These are phyloP conservation scores for Zygosaccharomyces rouxii DNA, from an alignment of 805 yeast species.

Conservation along the genomic window DNA sequence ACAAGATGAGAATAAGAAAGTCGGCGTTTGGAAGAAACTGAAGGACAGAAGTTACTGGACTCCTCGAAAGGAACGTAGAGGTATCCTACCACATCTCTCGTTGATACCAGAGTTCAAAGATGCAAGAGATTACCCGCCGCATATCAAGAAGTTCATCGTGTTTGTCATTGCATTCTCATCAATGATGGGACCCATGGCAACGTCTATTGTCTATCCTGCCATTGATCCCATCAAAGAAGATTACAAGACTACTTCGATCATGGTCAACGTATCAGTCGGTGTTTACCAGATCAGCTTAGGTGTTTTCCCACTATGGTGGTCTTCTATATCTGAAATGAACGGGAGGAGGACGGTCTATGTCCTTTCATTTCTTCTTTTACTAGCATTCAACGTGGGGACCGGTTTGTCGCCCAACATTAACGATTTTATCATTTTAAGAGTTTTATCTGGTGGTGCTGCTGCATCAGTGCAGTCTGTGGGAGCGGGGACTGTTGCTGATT, in stretches of 20 bases:
- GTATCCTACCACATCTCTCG: conserved; percentile 48
- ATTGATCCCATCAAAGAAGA: conserved; percentile 53
- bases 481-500: conserved; percentile 80
- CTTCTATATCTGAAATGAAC: conserved; percentile 64
- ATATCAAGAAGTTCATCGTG: conserved; percentile 51
- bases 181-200: conserved; percentile 83
- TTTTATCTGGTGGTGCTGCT: conserved; percentile 72
- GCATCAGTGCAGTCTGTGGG: conserved; percentile 88
- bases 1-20: not conserved
- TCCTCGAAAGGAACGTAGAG: conserved; percentile 46
- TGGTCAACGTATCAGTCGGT: conserved; percentile 77
- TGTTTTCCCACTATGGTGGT: conserved; percentile 86
- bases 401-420: conserved; percentile 59
- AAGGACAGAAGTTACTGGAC: conserved; percentile 19
- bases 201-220: conserved; percentile 78
- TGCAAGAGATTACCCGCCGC: conserved; percentile 56
- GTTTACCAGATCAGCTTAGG: conserved; percentile 71
- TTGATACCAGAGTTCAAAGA: conserved; percentile 67
- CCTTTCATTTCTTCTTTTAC: conserved; percentile 56
- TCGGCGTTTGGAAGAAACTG: conserved; percentile 3
- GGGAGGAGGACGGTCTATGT: conserved; percentile 76
- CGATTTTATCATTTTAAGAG: conserved; percentile 62
- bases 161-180: conserved; percentile 68
- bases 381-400: conserved; percentile 68
- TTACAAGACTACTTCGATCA: conserved; percentile 51